phyloP scores from a whole-genome alignment of 2,329 filamentous ascomycete species.

The Macrophomina pseudophaseolina region DNA sequence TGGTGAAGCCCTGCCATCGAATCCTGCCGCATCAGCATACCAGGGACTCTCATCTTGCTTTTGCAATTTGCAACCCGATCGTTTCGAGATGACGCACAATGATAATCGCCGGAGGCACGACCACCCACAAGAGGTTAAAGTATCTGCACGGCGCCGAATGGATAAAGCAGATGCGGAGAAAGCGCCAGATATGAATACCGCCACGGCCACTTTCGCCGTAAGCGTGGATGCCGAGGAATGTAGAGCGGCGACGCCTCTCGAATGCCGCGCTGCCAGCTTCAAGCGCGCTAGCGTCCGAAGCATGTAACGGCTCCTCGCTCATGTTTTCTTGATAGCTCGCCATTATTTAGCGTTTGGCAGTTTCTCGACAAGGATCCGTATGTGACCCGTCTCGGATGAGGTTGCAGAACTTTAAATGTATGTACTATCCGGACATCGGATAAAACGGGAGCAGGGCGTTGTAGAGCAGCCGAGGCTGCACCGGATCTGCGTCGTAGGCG shows the following conservation, averaged over 20 bases:
- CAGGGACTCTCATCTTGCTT: background rate
- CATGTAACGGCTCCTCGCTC: background rate
- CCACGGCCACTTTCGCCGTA: slow-evolving; percentile 71
- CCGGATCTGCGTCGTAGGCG: slow-evolving; percentile 8
- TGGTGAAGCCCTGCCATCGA: slow-evolving; percentile 46
- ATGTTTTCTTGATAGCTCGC: background rate
- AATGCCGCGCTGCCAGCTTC: background rate
- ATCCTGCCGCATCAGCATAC: slow-evolving; percentile 55
- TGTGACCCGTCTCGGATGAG: background rate
- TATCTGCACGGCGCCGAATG: slow-evolving; percentile 68
- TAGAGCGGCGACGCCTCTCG: background rate
- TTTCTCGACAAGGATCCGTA: background rate
- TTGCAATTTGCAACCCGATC: slow-evolving; percentile 4
- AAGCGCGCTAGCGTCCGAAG: background rate
- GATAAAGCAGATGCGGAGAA: slow-evolving; percentile 66
- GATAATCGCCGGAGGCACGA: slow-evolving; percentile 73
- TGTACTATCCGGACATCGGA: background rate
- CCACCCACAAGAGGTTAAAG: slow-evolving; percentile 76
- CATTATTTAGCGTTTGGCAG: background rate
- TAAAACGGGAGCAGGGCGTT: slow-evolving; percentile 1
- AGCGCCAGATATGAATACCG: slow-evolving; percentile 68
- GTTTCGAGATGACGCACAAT: slow-evolving; percentile 48
- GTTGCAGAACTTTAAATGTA: background rate
- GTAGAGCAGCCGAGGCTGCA: slow-evolving; percentile 3
- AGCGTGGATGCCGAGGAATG: slow-evolving; percentile 43